A percentile compares a stretch with the other conserved stretches of the same genome.
Conservation (phyloP, 768 basidiomycete genomes). For the Amanita rimosa region DNA sequence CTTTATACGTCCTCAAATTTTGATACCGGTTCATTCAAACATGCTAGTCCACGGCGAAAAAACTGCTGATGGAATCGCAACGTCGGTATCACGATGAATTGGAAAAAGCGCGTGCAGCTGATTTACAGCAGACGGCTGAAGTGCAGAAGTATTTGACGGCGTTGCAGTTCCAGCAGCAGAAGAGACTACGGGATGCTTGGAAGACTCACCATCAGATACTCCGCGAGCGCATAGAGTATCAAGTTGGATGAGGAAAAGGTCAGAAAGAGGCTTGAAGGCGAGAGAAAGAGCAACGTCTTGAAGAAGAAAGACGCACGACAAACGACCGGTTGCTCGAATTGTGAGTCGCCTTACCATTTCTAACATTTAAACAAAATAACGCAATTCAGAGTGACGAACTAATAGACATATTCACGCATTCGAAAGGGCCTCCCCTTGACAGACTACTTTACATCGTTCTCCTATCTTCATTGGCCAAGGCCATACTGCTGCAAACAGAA, state of each 20-base stretch:
- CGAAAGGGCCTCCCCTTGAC: conserved; percentile 17
- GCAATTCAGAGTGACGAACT: conserved; percentile 26
- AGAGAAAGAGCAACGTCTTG: conserved; percentile 37
- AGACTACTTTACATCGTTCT: conserved; percentile 56
- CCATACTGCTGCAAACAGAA: conserved; percentile 85
- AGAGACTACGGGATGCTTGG: conserved; percentile 31
- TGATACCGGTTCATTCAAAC: neutral
- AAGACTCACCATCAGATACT: conserved; percentile 40
- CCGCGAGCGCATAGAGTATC: conserved; percentile 57
- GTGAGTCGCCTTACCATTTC: conserved; percentile 26
- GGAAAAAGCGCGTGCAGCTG: conserved; percentile 25
- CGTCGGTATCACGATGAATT: conserved; percentile 29
- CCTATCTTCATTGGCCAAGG: conserved; percentile 82
- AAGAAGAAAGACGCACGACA: conserved; percentile 53
- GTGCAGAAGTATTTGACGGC: conserved; percentile 33
- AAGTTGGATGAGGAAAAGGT: conserved; percentile 52
- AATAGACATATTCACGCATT: conserved; percentile 22
- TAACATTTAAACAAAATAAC: neutral
- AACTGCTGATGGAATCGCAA: conserved; percentile 24
- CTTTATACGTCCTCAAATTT: conserved; percentile 26
- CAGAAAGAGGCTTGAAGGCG: conserved; percentile 39
- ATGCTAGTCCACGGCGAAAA: conserved; percentile 32
- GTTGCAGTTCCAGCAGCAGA: conserved; percentile 31
- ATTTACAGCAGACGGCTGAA: conserved; percentile 36
- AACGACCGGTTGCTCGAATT: conserved; percentile 46